Conservation (phyloP, 2,329 filamentous ascomycete species). For the Hypomyces rosellus region DNA sequence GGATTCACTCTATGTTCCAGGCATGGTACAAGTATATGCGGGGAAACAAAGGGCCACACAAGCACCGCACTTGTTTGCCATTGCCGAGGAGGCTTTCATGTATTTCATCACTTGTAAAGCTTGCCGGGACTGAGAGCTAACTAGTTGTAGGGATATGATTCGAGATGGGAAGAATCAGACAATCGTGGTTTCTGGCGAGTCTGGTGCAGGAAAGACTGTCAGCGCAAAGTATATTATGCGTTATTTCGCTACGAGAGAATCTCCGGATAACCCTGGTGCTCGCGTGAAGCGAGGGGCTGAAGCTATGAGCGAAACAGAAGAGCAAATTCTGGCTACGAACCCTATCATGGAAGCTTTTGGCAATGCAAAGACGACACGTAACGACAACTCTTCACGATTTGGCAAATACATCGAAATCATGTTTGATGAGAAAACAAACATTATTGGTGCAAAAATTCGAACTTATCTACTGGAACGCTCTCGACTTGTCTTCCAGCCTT, state of each 20-base stretch:
- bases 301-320: conserved; percentile 93
- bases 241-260: conserved; percentile 96
- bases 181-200: conserved; percentile 98
- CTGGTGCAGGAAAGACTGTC: conserved; percentile 96
- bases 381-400: conserved; percentile 98
- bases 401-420: conserved; percentile 99
- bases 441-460: conserved; percentile 94
- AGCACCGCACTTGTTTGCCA: conserved; percentile 95
- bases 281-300: conserved; percentile 69
- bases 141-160: conserved; percentile 76
- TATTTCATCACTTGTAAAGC: conserved; percentile 39
- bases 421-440: conserved; percentile 92
- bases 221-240: conserved; percentile 99
- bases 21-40: conserved; percentile 99
- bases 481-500: conserved; percentile 89
- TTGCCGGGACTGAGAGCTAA: conserved; percentile 28
- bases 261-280: conserved; percentile 77
- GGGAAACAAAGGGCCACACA: conserved; percentile 95
- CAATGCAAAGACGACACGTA: conserved; percentile 98
- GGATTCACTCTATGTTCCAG: conserved; percentile 95
- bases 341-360: conserved; percentile 99
- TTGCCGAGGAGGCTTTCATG: conserved; percentile 98
- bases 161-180: conserved; percentile 95
- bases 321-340: conserved; percentile 96
- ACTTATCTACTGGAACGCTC: conserved; percentile 95